Conservation (phyloP, 805 yeast genomes). For the Monosporozyma aerobia region DNA sequence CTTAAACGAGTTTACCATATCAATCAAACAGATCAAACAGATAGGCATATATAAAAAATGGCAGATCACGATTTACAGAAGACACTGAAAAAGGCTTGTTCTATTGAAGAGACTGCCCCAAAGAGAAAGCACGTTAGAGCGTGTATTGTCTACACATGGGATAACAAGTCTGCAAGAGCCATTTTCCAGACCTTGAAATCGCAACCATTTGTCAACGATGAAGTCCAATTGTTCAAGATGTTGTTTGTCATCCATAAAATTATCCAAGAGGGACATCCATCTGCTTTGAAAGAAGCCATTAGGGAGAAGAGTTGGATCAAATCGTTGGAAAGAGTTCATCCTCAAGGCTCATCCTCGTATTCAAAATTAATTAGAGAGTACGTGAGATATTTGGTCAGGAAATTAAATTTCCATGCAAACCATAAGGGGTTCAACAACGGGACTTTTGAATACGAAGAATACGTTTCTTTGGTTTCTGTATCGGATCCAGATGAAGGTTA, state of each 20-base stretch:
- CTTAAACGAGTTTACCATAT: neutral
- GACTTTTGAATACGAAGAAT: constrained; percentile 92
- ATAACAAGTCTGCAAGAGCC: constrained; percentile 71
- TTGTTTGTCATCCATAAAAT: constrained; percentile 82
- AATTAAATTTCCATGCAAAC: constrained; percentile 70
- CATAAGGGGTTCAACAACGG: constrained; percentile 84
- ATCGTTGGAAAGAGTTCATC: constrained; percentile 50
- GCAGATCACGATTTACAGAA: constrained; percentile 35
- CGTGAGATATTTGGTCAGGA: constrained; percentile 56
- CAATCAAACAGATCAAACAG: neutral
- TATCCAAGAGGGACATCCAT: constrained; percentile 95
- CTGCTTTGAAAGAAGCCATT: constrained; percentile 71
- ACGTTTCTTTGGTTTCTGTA: constrained; percentile 75
- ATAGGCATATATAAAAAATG: constrained; percentile 7
- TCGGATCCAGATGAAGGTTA: constrained; percentile 95
- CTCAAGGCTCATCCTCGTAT: constrained; percentile 36
- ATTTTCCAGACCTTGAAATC: constrained; percentile 79
- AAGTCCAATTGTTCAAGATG: constrained; percentile 77
- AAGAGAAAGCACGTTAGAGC: constrained; percentile 94
- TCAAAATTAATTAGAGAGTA: constrained; percentile 72
- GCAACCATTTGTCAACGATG: constrained; percentile 68
- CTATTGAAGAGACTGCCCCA: constrained; percentile 81
- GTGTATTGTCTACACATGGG: constrained; percentile 95
- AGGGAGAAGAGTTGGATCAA: constrained; percentile 70
- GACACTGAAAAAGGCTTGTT: constrained; percentile 66